Evolutionary conservation across 495 filamentous ascomycete species (phyloP), one percentile per base, ranked within the genome.

Genomic region (Podospora pseudopauciseta): DNA sequence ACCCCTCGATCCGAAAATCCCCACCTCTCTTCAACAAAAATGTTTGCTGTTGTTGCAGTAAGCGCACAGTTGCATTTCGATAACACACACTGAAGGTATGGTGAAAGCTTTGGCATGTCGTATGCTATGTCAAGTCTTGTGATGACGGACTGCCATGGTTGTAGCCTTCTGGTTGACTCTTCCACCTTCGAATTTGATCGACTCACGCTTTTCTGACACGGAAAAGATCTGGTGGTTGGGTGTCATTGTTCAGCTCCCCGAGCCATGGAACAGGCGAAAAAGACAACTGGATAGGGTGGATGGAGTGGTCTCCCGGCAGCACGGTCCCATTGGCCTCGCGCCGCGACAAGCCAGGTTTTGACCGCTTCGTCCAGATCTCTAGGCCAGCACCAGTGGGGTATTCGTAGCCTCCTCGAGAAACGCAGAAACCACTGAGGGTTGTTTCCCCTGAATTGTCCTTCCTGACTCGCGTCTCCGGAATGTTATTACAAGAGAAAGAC

Each of bases 341-440:
- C 19, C 56, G 59, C 26, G 26, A 61, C 59, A 11, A 39, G 39
- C 39, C n/a, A 58, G 55, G 55, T 58, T 11, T 19, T 75, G 73
- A 71, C 73, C 73, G 73, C 73, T 66, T 70, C 56, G 57, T 65
- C 55, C 61, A 32, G 60, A 44, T 63, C 61, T 44, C 13, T 5
- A 49, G 18, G 55, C 5, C 13, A 44, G 55, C 65, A 67, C 67
- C 44, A 53, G 30, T 7, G 73, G 67, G 58, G 72, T 74, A 30
- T 65, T 16, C 39, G 5, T 70, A 68, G 54, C 28, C 26, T 18
- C 39, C 53, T 60, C n/a, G 5, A n/a, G 20, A 53, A 49, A 11
- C 39, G 39, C 68, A 65, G 67, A 63, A 70, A 70, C 65, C 55
- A 5, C 63, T 56, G 53, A 59, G 30, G 13, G 3, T 49, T 16